phyloP scores from a whole-genome alignment of 805 yeast species.

The Yamadazyma akitaensis region DNA sequence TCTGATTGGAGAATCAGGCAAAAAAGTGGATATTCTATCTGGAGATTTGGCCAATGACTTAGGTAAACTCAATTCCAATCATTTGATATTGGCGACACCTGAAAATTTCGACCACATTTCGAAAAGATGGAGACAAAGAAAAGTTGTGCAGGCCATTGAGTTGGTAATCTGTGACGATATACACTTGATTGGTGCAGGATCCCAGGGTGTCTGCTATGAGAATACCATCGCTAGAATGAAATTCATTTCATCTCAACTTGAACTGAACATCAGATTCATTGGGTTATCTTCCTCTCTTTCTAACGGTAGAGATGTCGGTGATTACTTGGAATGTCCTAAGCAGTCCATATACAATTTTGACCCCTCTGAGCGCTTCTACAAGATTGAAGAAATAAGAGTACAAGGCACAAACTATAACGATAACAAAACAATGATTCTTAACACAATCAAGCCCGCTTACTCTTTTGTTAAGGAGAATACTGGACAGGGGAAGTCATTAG shows the following conservation, averaged over 20 bases:
- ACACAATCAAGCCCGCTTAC: slow-evolving; percentile 51
- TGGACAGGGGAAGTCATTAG: slow-evolving; percentile 6
- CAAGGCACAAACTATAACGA: slow-evolving; percentile 45
- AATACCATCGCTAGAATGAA: slow-evolving; percentile 65
- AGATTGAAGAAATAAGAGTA: slow-evolving; percentile 56
- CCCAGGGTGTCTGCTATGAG: slow-evolving; percentile 65
- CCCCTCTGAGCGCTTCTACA: slow-evolving; percentile 54
- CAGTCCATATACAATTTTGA: slow-evolving; percentile 64
- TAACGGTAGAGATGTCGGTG: slow-evolving; percentile 73
- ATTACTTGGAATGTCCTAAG: slow-evolving; percentile 78
- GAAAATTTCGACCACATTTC: slow-evolving; percentile 69
- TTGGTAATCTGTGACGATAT: slow-evolving; percentile 70
- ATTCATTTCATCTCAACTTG: slow-evolving; percentile 65
- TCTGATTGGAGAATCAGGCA: slow-evolving; percentile 46
- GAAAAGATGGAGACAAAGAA: slow-evolving; percentile 79
- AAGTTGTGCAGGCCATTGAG: slow-evolving; percentile 63
- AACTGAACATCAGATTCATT: slow-evolving; percentile 54
- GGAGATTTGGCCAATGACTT: slow-evolving; percentile 55
- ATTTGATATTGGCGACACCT: slow-evolving; percentile 76
- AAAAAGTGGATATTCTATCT: slow-evolving; percentile 52
- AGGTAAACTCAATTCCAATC: slow-evolving; percentile 53
- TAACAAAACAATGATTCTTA: slow-evolving; percentile 32
- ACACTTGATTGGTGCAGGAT: slow-evolving; percentile 60
- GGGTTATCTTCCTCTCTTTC: slow-evolving; percentile 69
- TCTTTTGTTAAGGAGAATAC: slow-evolving; percentile 31